Base-by-base conservation (phyloP, 139 green algal genomes). In the Haematococcus lacustris region DNA sequence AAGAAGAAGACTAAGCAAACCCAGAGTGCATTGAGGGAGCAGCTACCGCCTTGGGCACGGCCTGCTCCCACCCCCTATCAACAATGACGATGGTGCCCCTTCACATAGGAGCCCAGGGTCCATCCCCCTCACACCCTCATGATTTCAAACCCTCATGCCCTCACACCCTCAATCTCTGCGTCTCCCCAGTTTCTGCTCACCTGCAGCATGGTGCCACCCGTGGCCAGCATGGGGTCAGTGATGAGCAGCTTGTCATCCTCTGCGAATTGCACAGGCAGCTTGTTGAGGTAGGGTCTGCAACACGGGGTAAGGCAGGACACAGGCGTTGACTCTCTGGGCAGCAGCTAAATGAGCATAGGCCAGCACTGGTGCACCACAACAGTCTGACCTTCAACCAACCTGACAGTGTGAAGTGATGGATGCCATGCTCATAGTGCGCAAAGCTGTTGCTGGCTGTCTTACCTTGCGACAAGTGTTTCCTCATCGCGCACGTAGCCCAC, bases 281-380 rank as follows among this genome's bases (percentile, higher is more conserved):
- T 97, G 88, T 98, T 98, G 26, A 98, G 76, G 81, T 98, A 98
- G 23, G 82, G 91, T 88, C 88, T 96, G 85, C 73, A 84, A 63
- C 53, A 63, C 32, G 53, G 7, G 21, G 28, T 35, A 40, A 74
- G 40, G 17, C 17, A n/a, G n/a, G n/a, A n/a, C n/a, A n/a, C n/a
- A n/a, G n/a, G 2, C 59, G 38, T 23, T 4, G 25, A 38, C 67
- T 32, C 9, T 34, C 30, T 5, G 26, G 51, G 23, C 1, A 38
- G 28, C 35, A 38, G 2, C 69, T n/a, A n/a, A n/a, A n/a, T n/a
- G n/a, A n/a, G n/a, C n/a, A n/a, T n/a, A n/a, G n/a, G n/a, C n/a
- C n/a, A 53, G 37, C 38, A 37, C 34, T 37, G 28, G 7, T 30
- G 3, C 2, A n/a, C n/a, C n/a, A n/a, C n/a, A n/a, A n/a, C n/a